Conservation (phyloP, 345 rosid species). For the Gossypium ekmanianum region DNA sequence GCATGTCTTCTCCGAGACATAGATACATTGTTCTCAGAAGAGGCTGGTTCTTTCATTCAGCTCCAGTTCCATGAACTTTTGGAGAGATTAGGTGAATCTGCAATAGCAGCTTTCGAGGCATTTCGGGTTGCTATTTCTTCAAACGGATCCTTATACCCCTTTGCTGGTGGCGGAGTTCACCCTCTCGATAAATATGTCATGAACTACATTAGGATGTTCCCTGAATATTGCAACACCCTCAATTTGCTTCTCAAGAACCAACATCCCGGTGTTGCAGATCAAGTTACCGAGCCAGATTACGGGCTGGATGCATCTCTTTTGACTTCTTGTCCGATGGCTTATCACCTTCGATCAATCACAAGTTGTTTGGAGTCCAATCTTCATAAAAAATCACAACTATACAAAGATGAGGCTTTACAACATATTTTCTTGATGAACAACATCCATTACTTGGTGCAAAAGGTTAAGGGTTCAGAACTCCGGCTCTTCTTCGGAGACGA, state of each 20-base stretch:
- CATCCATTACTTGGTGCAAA: conserved; percentile 68
- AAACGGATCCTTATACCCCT: conserved; percentile 38
- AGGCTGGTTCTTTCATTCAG: conserved; percentile 44
- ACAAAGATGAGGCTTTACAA: conserved; percentile 46
- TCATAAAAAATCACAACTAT: conserved; percentile 43
- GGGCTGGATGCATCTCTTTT: conserved; percentile 35
- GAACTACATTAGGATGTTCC: conserved; percentile 65
- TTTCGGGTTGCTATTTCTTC: conserved; percentile 46
- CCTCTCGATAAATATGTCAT: conserved; percentile 69
- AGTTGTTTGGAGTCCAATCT: conserved; percentile 53
- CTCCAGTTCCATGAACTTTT: conserved; percentile 50
- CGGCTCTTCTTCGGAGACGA: conserved; percentile 64
- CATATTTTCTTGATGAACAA: conserved; percentile 65
- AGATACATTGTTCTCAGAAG: conserved; percentile 42
- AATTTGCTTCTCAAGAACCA: conserved; percentile 48
- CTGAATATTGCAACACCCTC: conserved; percentile 44
- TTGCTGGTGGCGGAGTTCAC: conserved; percentile 55
- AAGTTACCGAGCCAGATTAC: conserved; percentile 23
- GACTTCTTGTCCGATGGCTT: conserved; percentile 52
- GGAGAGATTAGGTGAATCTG: conserved; percentile 35
- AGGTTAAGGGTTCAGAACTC: conserved; percentile 65
- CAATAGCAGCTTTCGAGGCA: conserved; percentile 41
- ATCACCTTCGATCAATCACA: conserved; percentile 41
- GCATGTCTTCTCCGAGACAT: conserved; percentile 28
- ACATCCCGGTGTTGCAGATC: conserved; percentile 31